Conservation (phyloP, 805 yeast species). For the Clavispora santaluciae region DNA sequence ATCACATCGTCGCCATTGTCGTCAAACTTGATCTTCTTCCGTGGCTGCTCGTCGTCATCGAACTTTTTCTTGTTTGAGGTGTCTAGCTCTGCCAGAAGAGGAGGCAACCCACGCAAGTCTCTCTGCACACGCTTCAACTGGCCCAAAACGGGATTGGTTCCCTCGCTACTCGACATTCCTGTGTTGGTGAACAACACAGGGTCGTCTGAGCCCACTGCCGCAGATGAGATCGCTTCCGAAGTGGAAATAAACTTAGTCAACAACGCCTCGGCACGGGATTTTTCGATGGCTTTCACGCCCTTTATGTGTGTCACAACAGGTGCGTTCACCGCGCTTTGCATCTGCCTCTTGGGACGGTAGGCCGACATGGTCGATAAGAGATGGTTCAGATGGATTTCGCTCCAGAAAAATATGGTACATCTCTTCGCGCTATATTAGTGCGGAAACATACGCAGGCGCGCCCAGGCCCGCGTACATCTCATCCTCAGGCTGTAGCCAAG, state of each 20-base stretch:
- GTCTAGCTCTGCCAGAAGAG: constrained; percentile 32
- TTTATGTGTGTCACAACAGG: constrained; percentile 41
- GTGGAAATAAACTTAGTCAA: constrained; percentile 40
- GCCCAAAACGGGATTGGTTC: constrained; percentile 41
- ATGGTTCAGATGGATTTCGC: background rate
- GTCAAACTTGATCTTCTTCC: constrained; percentile 24
- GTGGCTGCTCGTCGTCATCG: constrained; percentile 8
- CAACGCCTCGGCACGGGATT: constrained; percentile 42
- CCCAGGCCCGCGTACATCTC: constrained; percentile 3
- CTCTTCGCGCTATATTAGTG: constrained; percentile 3
- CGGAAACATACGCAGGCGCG: constrained; percentile 1
- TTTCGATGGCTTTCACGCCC: constrained; percentile 24
- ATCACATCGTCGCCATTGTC: constrained; percentile 14
- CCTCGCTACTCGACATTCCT: constrained; percentile 29
- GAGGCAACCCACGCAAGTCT: constrained; percentile 77
- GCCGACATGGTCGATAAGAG: constrained; percentile 13
- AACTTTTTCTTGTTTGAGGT: constrained; percentile 4
- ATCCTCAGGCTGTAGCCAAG: background rate
- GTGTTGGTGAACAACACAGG: constrained; percentile 16
- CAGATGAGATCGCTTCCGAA: constrained; percentile 32
- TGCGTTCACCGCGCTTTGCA: constrained; percentile 42
- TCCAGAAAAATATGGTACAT: background rate
- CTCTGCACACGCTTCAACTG: constrained; percentile 73
- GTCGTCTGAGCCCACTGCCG: constrained; percentile 23
- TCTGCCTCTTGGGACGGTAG: constrained; percentile 37